Percentiles rank a stretch among this genome's conserved stretches.
phyloP scores from a whole-genome alignment of 2,329 filamentous ascomycete genomes.

The Xylariaceae sp. region DNA sequence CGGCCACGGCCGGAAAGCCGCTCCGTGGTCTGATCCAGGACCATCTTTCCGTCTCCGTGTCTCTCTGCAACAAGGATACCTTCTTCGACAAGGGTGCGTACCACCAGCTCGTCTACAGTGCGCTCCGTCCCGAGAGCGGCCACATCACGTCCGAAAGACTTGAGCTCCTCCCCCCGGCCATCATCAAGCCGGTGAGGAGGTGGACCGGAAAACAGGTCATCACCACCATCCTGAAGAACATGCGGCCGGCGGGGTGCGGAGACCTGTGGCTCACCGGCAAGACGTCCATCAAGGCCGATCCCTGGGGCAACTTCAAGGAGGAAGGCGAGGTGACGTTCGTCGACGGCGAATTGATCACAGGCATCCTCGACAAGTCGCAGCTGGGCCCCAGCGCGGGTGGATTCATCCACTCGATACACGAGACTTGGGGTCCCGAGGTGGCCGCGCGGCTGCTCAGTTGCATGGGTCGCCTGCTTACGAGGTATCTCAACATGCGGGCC shows the following conservation, averaged over 20 bases:
- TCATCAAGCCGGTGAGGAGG: constrained; percentile 71
- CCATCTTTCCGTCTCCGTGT: constrained; percentile 91
- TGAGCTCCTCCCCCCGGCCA: constrained; percentile 70
- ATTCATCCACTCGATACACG: constrained; percentile 86
- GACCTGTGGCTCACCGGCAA: constrained; percentile 75
- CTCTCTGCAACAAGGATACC: constrained; percentile 83
- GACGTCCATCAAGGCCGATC: constrained; percentile 68
- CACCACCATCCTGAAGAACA: constrained; percentile 87
- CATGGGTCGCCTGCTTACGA: constrained; percentile 81
- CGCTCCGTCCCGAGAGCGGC: constrained; percentile 81
- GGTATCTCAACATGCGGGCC: constrained; percentile 85
- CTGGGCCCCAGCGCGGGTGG: constrained; percentile 84
- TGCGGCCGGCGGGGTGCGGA: constrained; percentile 69
- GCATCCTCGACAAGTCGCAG: constrained; percentile 93
- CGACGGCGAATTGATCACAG: constrained; percentile 80
- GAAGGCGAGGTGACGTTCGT: constrained; percentile 78
- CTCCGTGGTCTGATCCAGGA: constrained; percentile 96
- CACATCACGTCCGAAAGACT: constrained; percentile 81
- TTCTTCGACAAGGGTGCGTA: constrained; percentile 87
- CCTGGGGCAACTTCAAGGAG: constrained; percentile 72
- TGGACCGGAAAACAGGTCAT: constrained; percentile 98
- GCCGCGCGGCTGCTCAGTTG: constrained; percentile 87
- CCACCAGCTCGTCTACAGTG: constrained; percentile 88
- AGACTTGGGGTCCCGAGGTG: constrained; percentile 81
- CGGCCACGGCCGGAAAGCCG: constrained; percentile 87